Evolutionary conservation across 352 stramenopile species (phyloP).

Genomic region (Phytophthora pseudosyringae): DNA sequence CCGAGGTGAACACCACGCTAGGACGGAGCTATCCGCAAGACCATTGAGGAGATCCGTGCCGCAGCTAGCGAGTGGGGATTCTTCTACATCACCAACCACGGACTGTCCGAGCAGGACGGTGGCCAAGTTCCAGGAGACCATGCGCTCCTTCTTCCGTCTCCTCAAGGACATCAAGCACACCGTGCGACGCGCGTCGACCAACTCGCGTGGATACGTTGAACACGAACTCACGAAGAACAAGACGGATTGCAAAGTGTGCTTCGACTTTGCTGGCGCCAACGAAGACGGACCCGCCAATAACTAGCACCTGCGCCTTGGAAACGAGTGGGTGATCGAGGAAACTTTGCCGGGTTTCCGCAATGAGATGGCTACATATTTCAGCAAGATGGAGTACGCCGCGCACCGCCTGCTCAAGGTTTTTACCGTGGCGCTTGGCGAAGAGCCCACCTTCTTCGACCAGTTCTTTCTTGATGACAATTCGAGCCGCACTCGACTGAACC

Average conservation of each 20-base stretch:
- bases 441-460: slow-evolving; percentile 54
- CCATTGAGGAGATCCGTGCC: slow-evolving; percentile 50
- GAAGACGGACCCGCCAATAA: slow-evolving; percentile 49
- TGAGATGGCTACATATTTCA: slow-evolving; percentile 46
- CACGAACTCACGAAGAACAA: slow-evolving; percentile 80
- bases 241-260: slow-evolving; percentile 83
- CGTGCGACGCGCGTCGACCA: slow-evolving; percentile 68
- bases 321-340: slow-evolving; percentile 68
- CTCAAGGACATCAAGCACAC: slow-evolving; percentile 55
- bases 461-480: slow-evolving; percentile 76
- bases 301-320: slow-evolving; percentile 67
- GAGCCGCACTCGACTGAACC: slow-evolving; percentile 90
- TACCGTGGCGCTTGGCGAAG: slow-evolving; percentile 47
- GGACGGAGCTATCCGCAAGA: slow-evolving; percentile 23
- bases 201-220: slow-evolving; percentile 93
- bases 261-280: slow-evolving; percentile 65
- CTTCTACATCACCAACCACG: slow-evolving; percentile 92
- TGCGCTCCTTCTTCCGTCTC: slow-evolving; percentile 84
- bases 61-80: slow-evolving; percentile 82
- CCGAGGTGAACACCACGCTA: slow-evolving; percentile 33
- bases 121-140: slow-evolving; percentile 62
- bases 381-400: slow-evolving; percentile 51
- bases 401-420: slow-evolving; percentile 59
- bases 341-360: slow-evolving; percentile 63
- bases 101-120: slow-evolving; percentile 64